Evolutionary conservation across 2,329 filamentous ascomycete species (phyloP).

Genomic region (Apiospora arundinis): DNA sequence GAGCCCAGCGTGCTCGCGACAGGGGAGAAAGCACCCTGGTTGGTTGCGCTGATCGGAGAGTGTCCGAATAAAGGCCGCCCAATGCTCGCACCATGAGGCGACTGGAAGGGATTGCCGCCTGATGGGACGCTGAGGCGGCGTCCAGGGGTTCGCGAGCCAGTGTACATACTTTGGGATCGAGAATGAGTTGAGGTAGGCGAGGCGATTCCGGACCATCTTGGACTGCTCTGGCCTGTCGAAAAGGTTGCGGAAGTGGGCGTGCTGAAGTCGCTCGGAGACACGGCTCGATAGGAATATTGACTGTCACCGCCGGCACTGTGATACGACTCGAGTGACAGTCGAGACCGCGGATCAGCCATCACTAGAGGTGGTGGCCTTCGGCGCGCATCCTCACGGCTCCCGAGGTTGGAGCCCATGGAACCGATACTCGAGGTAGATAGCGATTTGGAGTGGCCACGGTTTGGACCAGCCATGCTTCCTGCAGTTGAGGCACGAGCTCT

Average conservation of each 20-base stretch:
- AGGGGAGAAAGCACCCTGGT: slow-evolving; percentile 60
- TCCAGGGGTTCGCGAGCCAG: slow-evolving; percentile 68
- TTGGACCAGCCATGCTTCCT: slow-evolving; percentile 71
- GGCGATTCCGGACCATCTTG: slow-evolving; percentile 72
- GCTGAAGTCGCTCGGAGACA: slow-evolving; percentile 76
- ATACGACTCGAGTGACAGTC: slow-evolving; percentile 72
- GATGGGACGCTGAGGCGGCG: slow-evolving; percentile 86
- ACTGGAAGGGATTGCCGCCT: slow-evolving; percentile 75
- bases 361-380: slow-evolving; percentile 81
- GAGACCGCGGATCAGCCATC: slow-evolving; percentile 76
- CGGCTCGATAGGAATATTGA: slow-evolving; percentile 69
- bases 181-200: slow-evolving; percentile 77
- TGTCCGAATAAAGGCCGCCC: slow-evolving; percentile 60
- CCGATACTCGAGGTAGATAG: slow-evolving; percentile 85
- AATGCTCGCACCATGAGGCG: slow-evolving; percentile 61
- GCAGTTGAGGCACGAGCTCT: slow-evolving; percentile 80
- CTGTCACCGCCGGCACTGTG: slow-evolving; percentile 68
- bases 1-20: slow-evolving; percentile 67
- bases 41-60: slow-evolving; percentile 60
- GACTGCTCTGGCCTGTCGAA: slow-evolving; percentile 77
- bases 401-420: slow-evolving; percentile 72
- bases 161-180: slow-evolving; percentile 75
- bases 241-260: slow-evolving; percentile 87
- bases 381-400: slow-evolving; percentile 68
- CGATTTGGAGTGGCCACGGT: slow-evolving; percentile 81